These are phyloP conservation scores for Wickerhamomyces sydowiorum DNA, from an alignment of 805 yeast species.

Conservation along the genomic window DNA sequence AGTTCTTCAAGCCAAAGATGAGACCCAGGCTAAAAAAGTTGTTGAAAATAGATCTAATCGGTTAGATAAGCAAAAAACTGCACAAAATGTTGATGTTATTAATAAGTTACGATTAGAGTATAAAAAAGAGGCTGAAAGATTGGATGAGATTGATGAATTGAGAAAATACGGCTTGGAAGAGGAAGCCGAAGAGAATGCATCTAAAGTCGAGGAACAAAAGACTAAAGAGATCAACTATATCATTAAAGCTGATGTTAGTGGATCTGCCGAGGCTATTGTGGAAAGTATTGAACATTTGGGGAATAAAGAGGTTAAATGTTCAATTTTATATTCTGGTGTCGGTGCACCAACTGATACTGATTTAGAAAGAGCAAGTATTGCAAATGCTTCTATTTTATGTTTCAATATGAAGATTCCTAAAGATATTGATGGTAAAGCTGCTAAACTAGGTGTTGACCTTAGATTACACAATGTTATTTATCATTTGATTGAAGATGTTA, in stretches of 20 bases:
- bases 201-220: constrained; percentile 11
- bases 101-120: constrained; percentile 61
- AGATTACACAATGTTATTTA: constrained; percentile 76
- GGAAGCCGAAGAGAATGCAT: constrained; percentile 20
- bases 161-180: constrained; percentile 54
- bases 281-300: constrained; percentile 83
- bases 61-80: constrained; percentile 34
- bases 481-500: constrained; percentile 79
- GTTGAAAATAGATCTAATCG: constrained; percentile 46
- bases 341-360: constrained; percentile 72
- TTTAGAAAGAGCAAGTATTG: constrained; percentile 58
- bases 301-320: constrained; percentile 72
- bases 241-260: constrained; percentile 87
- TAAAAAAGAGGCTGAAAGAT: constrained; percentile 44
- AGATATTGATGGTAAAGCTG: constrained; percentile 51
- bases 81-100: constrained; percentile 60
- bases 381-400: constrained; percentile 69
- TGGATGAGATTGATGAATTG: constrained; percentile 50
- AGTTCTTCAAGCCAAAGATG: constrained; percentile 70
- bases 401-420: constrained; percentile 72
- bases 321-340: constrained; percentile 68
- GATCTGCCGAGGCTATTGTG: constrained; percentile 88
- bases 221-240: constrained; percentile 48
- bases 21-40: constrained; percentile 70
- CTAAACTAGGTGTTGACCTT: constrained; percentile 48